Base-by-base conservation (phyloP, 2,329 filamentous ascomycete species). In the Penicillium psychrosexuale region DNA sequence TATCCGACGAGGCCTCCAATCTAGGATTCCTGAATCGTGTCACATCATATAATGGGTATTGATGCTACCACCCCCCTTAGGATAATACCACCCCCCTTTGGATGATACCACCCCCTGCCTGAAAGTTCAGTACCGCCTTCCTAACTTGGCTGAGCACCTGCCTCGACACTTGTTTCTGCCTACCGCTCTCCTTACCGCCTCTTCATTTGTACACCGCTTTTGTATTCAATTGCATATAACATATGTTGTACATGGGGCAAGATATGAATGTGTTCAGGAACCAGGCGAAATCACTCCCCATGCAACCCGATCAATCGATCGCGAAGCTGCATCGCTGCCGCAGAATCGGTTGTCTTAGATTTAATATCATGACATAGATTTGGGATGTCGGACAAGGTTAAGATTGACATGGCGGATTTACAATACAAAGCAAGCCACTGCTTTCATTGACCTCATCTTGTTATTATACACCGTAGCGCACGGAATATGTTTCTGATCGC, bases 221-320 rank as follows among this genome's bases (percentile, higher is more conserved):
- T n/a, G n/a, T n/a, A n/a, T n/a, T n/a, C n/a, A n/a, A n/a, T n/a
- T n/a, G n/a, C n/a, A n/a, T n/a, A 37, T 13, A 6, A 27, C 24
- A 38, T 17, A 28, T 22, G 11, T 22, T 8, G 31, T 34, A n/a
- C n/a, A n/a, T n/a, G n/a, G n/a, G n/a, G 15, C n/a, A 39, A 38
- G 45, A 19, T 31, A 8, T 11, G 27, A 15, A 34, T 45, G 5
- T 66, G 88, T 85, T 61, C 36, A 52, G 45, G 47, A 52, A 57
- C 47, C 39, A 48, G 40, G 33, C 30, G 43, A 31, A 9, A 5
- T 19, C 17, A n/a, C 34, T 31, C 15, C 11, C 7, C 12, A 24
- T 36, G 9, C 24, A 15, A 30, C 8, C 12, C 22, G 3, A 45
- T 30, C 12, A 8, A 28, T 9, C 15, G 15, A 27, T 40, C 22